Conservation (phyloP, 176 grass and related monocot species). For the Panicum miliaceum region DNA sequence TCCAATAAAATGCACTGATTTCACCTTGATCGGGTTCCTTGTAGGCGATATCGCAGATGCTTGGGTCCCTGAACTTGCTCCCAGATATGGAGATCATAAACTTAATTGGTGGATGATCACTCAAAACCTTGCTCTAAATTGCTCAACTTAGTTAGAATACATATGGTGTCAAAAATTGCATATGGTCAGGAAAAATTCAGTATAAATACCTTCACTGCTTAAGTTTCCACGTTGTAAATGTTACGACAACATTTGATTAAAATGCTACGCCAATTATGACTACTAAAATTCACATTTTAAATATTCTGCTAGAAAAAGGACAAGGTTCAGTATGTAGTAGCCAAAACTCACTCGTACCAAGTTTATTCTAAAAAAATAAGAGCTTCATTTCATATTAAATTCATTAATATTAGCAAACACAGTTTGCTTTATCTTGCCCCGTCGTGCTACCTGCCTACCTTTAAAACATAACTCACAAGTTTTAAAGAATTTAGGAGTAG, state of each 20-base stretch:
- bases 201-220: neutral
- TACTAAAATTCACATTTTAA: neutral
- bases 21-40: slow-evolving; percentile 66
- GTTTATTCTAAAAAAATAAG: neutral
- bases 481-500: neutral
- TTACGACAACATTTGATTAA: neutral
- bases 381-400: neutral
- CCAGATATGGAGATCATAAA: slow-evolving; percentile 82
- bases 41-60: slow-evolving; percentile 70
- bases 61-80: slow-evolving; percentile 80
- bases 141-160: slow-evolving; percentile 30
- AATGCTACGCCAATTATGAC: neutral
- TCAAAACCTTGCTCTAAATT: slow-evolving; percentile 72
- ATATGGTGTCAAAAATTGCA: slow-evolving; percentile 13
- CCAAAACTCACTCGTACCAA: neutral
- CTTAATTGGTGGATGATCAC: slow-evolving; percentile 79
- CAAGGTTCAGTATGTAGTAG: neutral
- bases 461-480: neutral
- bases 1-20: slow-evolving; percentile 90
- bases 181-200: neutral
- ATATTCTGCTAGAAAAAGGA: too few relatives aligned
- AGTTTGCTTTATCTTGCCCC: neutral
- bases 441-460: neutral
- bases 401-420: neutral
- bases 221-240: slow-evolving; percentile 19